These are phyloP conservation scores for Claviceps quebecensis DNA, from an alignment of 2,329 filamentous ascomycete species.

Conservation along the genomic window DNA sequence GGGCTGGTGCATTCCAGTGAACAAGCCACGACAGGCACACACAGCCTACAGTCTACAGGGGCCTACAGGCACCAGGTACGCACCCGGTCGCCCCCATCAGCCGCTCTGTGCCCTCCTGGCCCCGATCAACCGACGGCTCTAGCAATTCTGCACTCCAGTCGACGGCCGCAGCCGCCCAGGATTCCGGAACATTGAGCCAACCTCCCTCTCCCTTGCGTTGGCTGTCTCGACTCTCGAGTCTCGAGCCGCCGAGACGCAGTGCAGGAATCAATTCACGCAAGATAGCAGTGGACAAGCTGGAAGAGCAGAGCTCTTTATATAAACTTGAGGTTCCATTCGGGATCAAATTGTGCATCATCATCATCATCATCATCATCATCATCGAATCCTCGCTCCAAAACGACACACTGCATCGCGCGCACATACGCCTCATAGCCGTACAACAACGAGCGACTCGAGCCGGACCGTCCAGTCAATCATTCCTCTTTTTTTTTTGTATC, in stretches of 20 bases:
- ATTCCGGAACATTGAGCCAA: conserved; percentile 2
- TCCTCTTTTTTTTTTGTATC: neutral
- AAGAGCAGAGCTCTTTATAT: conserved; percentile 3
- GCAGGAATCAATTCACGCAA: conserved; percentile 1
- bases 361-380: neutral
- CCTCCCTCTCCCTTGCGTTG: conserved; percentile 8
- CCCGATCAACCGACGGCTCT: neutral
- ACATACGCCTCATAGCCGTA: neutral
- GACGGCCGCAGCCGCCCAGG: neutral
- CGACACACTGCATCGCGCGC: too few species aligned
- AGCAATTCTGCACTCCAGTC: conserved; percentile 6
- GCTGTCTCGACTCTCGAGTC: neutral
- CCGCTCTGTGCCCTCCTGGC: neutral
- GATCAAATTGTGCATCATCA: neutral
- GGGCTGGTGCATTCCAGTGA: conserved; percentile 2
- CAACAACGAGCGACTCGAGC: neutral
- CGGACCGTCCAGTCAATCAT: neutral
- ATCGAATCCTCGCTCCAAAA: neutral
- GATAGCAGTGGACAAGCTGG: neutral
- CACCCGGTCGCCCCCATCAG: neutral
- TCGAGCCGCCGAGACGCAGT: conserved; percentile 4
- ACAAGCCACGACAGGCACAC: neutral
- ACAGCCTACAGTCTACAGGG: too few species aligned
- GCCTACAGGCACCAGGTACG: neutral
- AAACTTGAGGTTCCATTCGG: conserved; percentile 2